phyloP scores from a whole-genome alignment of 1,284 basidiomycete genomes.

The Wallemia hederae region DNA sequence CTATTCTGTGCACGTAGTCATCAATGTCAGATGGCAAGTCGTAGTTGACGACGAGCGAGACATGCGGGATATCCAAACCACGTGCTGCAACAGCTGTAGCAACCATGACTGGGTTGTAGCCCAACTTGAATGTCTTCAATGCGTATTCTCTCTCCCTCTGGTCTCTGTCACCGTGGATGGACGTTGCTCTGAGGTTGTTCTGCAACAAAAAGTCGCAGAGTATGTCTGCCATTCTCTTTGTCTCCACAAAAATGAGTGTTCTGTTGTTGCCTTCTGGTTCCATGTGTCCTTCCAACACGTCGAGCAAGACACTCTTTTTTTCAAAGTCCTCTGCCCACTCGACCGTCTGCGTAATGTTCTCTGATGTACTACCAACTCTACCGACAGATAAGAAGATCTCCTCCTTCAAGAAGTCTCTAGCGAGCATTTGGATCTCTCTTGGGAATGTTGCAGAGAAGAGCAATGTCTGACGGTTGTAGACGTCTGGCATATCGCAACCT shows the following conservation, averaged over 20 bases:
- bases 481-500: slow-evolving; percentile 90
- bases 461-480: slow-evolving; percentile 77
- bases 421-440: slow-evolving; percentile 90
- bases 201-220: slow-evolving; percentile 80
- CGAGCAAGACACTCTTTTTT: slow-evolving; percentile 87
- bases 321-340: slow-evolving; percentile 95
- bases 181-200: slow-evolving; percentile 64
- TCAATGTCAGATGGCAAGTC: slow-evolving; percentile 97
- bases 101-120: slow-evolving; percentile 82
- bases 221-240: slow-evolving; percentile 96
- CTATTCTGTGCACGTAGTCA: slow-evolving; percentile 93
- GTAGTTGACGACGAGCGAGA: slow-evolving; percentile 95
- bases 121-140: slow-evolving; percentile 77
- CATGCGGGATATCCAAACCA: slow-evolving; percentile 97
- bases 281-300: slow-evolving; percentile 57
- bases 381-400: slow-evolving; percentile 98
- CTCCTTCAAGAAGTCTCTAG: slow-evolving; percentile 78
- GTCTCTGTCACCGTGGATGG: slow-evolving; percentile 91
- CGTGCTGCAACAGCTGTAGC: slow-evolving; percentile 95
- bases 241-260: slow-evolving; percentile 94
- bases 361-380: slow-evolving; percentile 88
- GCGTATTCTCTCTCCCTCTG: slow-evolving; percentile 94
- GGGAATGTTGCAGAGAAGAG: slow-evolving; percentile 99
- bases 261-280: slow-evolving; percentile 15
- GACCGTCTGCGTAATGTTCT: slow-evolving; percentile 98